Evolutionary conservation across 2,329 filamentous ascomycete species (phyloP), one percentile per base, ranked within the genome.

Genomic region (Monilinia laxa): DNA sequence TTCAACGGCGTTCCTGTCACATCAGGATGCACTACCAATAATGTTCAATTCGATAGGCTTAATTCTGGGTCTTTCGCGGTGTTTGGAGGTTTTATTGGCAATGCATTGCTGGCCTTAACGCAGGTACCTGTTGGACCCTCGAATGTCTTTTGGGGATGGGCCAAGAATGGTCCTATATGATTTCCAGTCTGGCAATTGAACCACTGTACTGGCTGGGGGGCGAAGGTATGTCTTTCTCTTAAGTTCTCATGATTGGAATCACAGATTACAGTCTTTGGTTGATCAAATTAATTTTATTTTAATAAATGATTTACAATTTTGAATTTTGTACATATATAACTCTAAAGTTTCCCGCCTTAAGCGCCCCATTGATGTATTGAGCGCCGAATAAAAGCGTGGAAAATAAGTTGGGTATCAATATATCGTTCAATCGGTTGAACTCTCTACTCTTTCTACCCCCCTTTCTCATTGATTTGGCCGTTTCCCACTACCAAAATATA

Each of bases 331-430:
- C 42, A 59, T 28, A 51, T 59, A 49, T n/a, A 59, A 31, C 9
- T 49, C 3, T 2, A 28, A 65, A 42, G 20, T n/a, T 38, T 25
- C n/a, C 18, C 31, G 23, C n/a, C 55, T 10, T 16, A 35, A 35
- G 9, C 9, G 31, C n/a, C 23, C 35, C 51, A 20, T 52, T 1
- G 49, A 54, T 62, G 25, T 52, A 23, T 25, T 47, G 58, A 38
- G 45, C 64, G 56, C 64, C 64, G 51, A 20, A 31, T 23, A 54
- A 62, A 62, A 35, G 31, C 7, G 31, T 62, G 18, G 25, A 66
- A 42, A 62, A 66, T 54, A 38, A 62, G 38, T 42, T 60, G 64
- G 64, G 64, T 66, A 66, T 66, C 64, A 54, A 54, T 25, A 65
- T 40, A 55, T 54, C 56, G 12, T 66, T 47, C 56, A 40, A 16